Percentiles rank a stretch among this genome's conserved stretches.
Conservation (phyloP, 495 filamentous ascomycete species). For the Terfezia boudieri region DNA sequence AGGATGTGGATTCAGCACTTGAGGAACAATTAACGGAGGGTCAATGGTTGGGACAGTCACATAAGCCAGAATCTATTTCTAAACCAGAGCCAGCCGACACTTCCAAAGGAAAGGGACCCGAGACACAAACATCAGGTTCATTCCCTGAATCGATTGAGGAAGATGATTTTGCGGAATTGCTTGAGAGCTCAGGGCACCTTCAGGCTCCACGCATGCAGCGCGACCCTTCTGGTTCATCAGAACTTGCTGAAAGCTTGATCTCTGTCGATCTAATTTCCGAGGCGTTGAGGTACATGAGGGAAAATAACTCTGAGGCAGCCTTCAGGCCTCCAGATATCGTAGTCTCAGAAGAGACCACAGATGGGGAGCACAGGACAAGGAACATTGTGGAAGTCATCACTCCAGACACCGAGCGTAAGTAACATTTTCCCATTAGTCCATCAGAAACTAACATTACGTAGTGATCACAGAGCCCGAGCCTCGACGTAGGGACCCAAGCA, state of each 20-base stretch:
- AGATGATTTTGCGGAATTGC: neutral
- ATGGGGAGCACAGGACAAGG: neutral
- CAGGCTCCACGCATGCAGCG: neutral
- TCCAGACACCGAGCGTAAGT: neutral
- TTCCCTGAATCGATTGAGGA: neutral
- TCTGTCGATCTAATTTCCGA: neutral
- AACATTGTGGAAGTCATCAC: neutral
- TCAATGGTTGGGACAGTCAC: neutral
- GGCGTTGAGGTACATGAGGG: neutral
- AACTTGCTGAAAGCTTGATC: neutral
- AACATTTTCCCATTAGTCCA: neutral
- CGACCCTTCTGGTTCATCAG: neutral
- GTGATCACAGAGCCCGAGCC: neutral
- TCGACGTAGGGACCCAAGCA: neutral
- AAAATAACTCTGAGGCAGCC: neutral
- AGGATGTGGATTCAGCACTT: neutral
- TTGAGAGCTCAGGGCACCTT: neutral
- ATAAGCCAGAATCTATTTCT: neutral
- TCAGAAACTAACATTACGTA: no score
- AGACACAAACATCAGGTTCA: neutral
- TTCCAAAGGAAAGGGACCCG: neutral
- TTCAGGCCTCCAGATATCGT: neutral
- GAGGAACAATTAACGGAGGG: neutral
- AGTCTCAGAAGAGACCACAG: neutral
- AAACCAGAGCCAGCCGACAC: neutral